These are phyloP conservation scores for Vinca minor DNA, from an alignment of 257 asterid species.

Conservation along the genomic window DNA sequence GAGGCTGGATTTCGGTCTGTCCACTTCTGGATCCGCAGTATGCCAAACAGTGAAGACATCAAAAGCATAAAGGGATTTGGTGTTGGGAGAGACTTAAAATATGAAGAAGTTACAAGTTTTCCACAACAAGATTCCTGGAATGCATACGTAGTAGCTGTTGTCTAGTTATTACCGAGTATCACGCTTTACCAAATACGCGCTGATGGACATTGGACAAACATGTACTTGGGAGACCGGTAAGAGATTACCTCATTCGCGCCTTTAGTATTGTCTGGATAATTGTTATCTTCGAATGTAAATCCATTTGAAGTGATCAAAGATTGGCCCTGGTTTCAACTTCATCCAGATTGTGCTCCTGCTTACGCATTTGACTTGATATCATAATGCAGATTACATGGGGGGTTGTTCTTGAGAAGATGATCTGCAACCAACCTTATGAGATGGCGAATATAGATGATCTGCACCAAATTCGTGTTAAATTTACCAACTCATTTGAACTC, in stretches of 20 bases:
- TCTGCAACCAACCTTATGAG: neutral
- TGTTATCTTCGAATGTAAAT: neutral
- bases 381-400: neutral
- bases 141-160: slow-evolving; percentile 79
- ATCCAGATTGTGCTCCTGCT: neutral
- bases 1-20: slow-evolving; percentile 82
- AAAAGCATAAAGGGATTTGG: slow-evolving; percentile 61
- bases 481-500: neutral
- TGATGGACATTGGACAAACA: slow-evolving; percentile 4
- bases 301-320: neutral
- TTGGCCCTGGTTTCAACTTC: neutral
- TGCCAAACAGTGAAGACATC: slow-evolving; percentile 76
- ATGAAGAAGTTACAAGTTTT: slow-evolving; percentile 76
- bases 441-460: neutral
- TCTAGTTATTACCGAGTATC: slow-evolving; percentile 23
- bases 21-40: slow-evolving; percentile 76
- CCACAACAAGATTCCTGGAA: slow-evolving; percentile 97
- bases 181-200: neutral
- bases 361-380: neutral
- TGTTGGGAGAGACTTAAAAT: slow-evolving; percentile 60
- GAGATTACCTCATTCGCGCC: neutral
- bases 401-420: neutral
- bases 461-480: no score
- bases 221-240: neutral
- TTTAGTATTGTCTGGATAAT: neutral